Evolutionary conservation across 257 asterid species (phyloP), one percentile per base, ranked within the genome.

Genomic region (Coffea canephora): DNA sequence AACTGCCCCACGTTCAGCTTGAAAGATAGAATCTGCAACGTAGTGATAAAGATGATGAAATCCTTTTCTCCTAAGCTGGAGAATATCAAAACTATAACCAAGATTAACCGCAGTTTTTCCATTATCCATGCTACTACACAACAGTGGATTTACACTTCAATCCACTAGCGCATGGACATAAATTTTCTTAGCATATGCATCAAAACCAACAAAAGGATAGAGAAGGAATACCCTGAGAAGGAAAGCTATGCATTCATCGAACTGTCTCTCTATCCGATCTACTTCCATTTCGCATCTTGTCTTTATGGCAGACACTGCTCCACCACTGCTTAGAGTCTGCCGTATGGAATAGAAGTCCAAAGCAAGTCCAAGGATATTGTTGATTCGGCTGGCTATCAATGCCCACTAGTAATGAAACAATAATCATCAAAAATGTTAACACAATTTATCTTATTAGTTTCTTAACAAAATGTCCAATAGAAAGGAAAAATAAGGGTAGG

Each of bases 1-100:
- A 96, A 96, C 87, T 96, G 99, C 57, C 99, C 97, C 46, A 92
- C 98, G 25, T 96, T 94, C 79, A 96, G 97, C 94, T 96, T 96
- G 86, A 96, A 92, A 0, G 98, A 96, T 8, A 92, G 87, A 84
- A 96, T 91, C 99, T 95, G 94, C 87, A 86, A 74, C 85, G 77
- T 66, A 36, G 73, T 8, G 74, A 36, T 50, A 57, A 57, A 50
- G 66, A 80, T 41, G 41, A 77, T 73, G 55, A 67, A 64, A 3
- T 75, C 59, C 66, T 52, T 55, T 50, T 34, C 45, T 55, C 39
- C 25, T 34, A 43, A 50, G 27, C n/a, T 8, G 19, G 12, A 2
- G 19, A 73, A 15, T 46, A 43, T 2, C 25, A 71, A 65, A 62
- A 74, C 65, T 41, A 48, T 76, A 54, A 49, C 64, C 61, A 71